These are phyloP conservation scores for Aureobasidium zeae DNA, from an alignment of 2,329 filamentous ascomycete species.

Conservation along the genomic window DNA sequence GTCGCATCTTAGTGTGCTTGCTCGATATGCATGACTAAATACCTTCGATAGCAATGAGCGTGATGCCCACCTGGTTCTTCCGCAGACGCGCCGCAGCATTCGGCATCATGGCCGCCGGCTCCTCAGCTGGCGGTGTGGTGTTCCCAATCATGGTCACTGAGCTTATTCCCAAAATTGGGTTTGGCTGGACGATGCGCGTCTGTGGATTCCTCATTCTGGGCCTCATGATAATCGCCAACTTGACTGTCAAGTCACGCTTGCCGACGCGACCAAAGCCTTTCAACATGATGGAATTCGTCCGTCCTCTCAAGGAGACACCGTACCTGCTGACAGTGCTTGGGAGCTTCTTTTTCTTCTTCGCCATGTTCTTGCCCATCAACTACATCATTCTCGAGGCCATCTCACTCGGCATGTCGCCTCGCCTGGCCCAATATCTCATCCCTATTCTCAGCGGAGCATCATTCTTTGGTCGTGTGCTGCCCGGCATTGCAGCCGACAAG, in stretches of 20 bases:
- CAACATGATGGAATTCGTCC: constrained; percentile 25
- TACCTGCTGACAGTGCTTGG: constrained; percentile 27
- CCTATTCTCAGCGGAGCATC: constrained; percentile 43
- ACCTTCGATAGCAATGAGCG: constrained; percentile 27
- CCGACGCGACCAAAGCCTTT: constrained; percentile 31
- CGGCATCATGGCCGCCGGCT: constrained; percentile 42
- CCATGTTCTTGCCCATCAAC: constrained; percentile 51
- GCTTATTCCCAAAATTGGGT: constrained; percentile 45
- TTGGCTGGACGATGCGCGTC: constrained; percentile 50
- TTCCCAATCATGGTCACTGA: constrained; percentile 53
- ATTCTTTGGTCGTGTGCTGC: constrained; percentile 48
- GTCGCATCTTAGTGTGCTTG: too few relatives aligned
- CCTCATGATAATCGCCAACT: constrained; percentile 43
- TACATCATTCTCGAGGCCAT: constrained; percentile 42
- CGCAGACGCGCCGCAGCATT: constrained; percentile 40
- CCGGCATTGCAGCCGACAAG: constrained; percentile 46
- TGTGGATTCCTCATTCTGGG: constrained; percentile 53
- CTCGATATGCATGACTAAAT: too few relatives aligned
- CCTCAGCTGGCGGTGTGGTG: constrained; percentile 46
- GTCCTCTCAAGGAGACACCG: constrained; percentile 28
- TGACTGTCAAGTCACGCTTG: constrained; percentile 45
- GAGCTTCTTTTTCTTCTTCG: constrained; percentile 49
- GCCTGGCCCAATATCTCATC: constrained; percentile 45
- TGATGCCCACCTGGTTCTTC: constrained; percentile 42
- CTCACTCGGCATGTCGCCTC: constrained; percentile 38